Evolutionary conservation across 306 rosid species (phyloP), one percentile per base, ranked within the genome.

Genomic region (Biancaea sappan): DNA sequence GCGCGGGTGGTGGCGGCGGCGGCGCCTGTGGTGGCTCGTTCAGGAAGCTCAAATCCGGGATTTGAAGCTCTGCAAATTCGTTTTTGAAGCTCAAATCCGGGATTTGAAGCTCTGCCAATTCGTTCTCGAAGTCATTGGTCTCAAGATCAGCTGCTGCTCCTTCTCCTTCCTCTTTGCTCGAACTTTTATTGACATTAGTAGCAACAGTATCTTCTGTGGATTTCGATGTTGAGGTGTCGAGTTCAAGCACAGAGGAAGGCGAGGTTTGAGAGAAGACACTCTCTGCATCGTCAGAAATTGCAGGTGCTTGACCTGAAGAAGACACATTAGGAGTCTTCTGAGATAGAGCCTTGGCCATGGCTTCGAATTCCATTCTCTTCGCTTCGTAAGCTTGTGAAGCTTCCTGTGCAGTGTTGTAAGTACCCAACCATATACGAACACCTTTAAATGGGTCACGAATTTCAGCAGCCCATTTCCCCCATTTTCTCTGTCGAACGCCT

Each of bases 391-490:
- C 96, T 14, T 48, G 64, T 0, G 87, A 90, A 72, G 98, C 98
- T 32, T 90, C 96, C 53, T 86, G 92, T 0, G 96, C 86, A 2
- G 96, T 90, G 6, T 69, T 72, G 75, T 64, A 92, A 6, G 98
- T 92, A 0, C 98, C 98, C 21, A 92, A 50, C 98, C 98, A 92
- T 19, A 84, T n/a, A 2, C 98, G 85, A 4, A 10, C 41, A 10
- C 83, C 79, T 11, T 71, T 82, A 19, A 90, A 86, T 0, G 98
- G 98, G 31, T 90, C 87, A 1, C 98, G 93, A 65, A 92, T 92
- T 74, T 92, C 98, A 0, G 98, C 94, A 1, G 98, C 96, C 96
- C 96, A 92, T 73, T 88, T 92, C 0, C 98, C 98, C 98, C 98
- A 92, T 77, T 90, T 84, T 50, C 98, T 73, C 80, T 86, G 91